Evolutionary conservation across 306 rosid species (phyloP), one percentile per base, ranked within the genome.

Genomic region (Cucurbita ficifolia): DNA sequence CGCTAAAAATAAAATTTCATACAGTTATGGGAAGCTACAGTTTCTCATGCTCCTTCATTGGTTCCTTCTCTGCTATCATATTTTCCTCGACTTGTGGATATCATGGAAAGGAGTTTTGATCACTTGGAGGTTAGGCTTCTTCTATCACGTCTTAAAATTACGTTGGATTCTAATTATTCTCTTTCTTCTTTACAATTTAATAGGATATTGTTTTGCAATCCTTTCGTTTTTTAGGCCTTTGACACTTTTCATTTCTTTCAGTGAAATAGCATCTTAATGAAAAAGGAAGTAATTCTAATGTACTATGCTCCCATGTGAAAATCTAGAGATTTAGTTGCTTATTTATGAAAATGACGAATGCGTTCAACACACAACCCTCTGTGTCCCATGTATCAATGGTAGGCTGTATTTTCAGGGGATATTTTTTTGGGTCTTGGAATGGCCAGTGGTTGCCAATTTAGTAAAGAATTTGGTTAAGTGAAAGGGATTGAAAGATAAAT

Each of bases 21-120:
- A 83, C 95, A 94, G 98, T 82, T 94, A 81, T 94, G 97, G 98
- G 98, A 94, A 82, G 96, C 96, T 62, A 89, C 98, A 57, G 96
- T 94, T 67, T 88, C 94, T 75, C 91, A 89, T 67, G 97, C 97
- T 73, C 94, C 98, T 70, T 83, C 96, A n/a, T 82, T 90, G 92
- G 96, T 86, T 77, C 92, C 97, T 82, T 93, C 88, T 79, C 83
- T 94, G 62, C 81, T 89, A 53, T 81, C 90, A 61, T 86, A 62
- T 78, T 94, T 94, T 81, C 88, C 97, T 73, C 86, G 88, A 80
- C 85, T 94, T 14, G 86, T 86, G 83, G 94, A 82, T 57, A 87
- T 94, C 78, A 84, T 90, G 85, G 96, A 94, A 78, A 86, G 94
- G 83, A 94, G 86, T 82, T 94, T 90, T 83, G 97, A 94, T 76